These are phyloP conservation scores for Colletotrichum incanum DNA, from an alignment of 2,329 filamentous ascomycete genomes.

Conservation along the genomic window DNA sequence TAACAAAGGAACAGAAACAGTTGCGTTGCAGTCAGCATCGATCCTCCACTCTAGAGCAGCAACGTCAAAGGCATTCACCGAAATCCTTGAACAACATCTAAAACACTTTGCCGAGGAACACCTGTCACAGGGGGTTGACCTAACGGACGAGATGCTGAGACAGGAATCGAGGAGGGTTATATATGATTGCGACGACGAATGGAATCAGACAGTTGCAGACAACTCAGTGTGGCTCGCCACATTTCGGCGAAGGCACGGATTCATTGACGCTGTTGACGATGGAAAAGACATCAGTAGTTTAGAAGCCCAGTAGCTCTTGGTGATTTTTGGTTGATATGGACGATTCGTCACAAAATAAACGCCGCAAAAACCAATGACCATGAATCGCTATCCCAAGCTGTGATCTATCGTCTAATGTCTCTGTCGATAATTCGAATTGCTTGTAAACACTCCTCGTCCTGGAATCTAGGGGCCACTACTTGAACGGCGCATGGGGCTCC, in stretches of 20 bases:
- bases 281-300: not conserved
- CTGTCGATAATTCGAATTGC: conserved; percentile 51
- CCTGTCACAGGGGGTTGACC: not conserved
- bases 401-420: conserved; percentile 11
- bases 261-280: not conserved
- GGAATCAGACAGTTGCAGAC: conserved; percentile 50
- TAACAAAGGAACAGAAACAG: too few relatives aligned
- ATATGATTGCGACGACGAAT: conserved; percentile 47
- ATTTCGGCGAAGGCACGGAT: conserved; percentile 43
- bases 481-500: conserved; percentile 64
- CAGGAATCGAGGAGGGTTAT: conserved; percentile 47
- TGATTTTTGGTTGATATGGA: not conserved
- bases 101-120: conserved; percentile 23
- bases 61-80: conserved; percentile 21
- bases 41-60: conserved; percentile 24
- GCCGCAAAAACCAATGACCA: not conserved
- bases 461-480: conserved; percentile 60
- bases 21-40: not conserved
- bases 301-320: not conserved
- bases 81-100: conserved; percentile 23
- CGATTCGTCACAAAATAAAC: not conserved
- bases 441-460: conserved; percentile 62
- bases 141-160: conserved; percentile 49
- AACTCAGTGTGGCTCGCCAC: conserved; percentile 48
- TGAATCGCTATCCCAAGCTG: not conserved